Conservation (phyloP, 257 asterid genomes). For the Cinchona pubescens region DNA sequence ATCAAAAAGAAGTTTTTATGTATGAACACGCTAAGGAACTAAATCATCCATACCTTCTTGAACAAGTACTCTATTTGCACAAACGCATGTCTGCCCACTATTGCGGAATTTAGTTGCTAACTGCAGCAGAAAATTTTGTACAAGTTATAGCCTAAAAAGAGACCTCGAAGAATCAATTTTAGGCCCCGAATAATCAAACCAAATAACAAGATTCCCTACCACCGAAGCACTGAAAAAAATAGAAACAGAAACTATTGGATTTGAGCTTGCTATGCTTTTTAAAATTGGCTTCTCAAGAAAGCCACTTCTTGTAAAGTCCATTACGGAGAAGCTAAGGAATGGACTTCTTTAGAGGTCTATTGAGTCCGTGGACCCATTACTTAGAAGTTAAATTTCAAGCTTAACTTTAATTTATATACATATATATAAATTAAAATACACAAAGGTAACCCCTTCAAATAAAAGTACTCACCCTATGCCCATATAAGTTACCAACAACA, state of each 20-base stretch:
- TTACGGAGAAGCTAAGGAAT: neutral
- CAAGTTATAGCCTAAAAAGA: slow-evolving; percentile 18
- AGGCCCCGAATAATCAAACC: slow-evolving; percentile 1
- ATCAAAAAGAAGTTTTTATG: neutral
- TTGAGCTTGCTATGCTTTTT: neutral
- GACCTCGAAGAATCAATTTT: slow-evolving; percentile 6
- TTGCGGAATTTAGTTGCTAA: slow-evolving; percentile 89
- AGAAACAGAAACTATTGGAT: neutral
- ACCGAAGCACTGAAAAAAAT: neutral
- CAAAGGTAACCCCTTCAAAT: too few relatives aligned
- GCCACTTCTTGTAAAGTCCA: neutral
- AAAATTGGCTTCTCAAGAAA: neutral
- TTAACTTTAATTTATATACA: too few relatives aligned
- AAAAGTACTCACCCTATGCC: too few relatives aligned
- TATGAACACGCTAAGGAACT: neutral
- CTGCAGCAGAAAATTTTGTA: slow-evolving; percentile 46
- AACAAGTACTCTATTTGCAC: slow-evolving; percentile 92
- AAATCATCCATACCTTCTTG: slow-evolving; percentile 70
- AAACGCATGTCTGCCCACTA: slow-evolving; percentile 98
- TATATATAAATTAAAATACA: too few relatives aligned
- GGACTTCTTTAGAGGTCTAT: neutral
- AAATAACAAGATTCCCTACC: slow-evolving; percentile 3
- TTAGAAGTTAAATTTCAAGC: too few relatives aligned
- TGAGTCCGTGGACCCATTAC: neutral
- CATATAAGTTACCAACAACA: too few relatives aligned